A percentile compares a stretch with the other conserved stretches of the same genome.
Evolutionary conservation across 176 grass and related monocot species (phyloP).

Genomic region (Cenchrus fungigraminus): DNA sequence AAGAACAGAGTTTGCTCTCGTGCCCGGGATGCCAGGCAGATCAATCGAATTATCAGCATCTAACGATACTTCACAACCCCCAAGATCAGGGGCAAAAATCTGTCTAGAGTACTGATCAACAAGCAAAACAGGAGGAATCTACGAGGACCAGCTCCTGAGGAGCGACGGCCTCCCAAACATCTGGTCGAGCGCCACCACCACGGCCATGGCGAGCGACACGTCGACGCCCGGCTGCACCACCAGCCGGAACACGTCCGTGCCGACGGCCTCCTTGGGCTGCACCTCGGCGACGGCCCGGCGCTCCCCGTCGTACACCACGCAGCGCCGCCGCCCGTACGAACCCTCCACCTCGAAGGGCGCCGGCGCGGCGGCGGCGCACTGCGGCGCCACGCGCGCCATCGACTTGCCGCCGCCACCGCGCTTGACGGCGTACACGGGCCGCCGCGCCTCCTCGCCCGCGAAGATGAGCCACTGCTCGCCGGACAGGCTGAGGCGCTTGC

Average conservation of each 20-base stretch:
- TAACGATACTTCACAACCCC: conserved; percentile 29
- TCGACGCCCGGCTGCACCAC: conserved; percentile 61
- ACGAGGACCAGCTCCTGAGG: conserved; percentile 67
- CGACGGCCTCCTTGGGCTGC: conserved; percentile 72
- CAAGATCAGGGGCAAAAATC: conserved; percentile 45
- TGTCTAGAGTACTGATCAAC: conserved; percentile 7
- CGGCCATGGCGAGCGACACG: conserved; percentile 73
- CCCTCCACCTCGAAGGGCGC: conserved; percentile 66
- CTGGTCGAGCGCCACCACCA: conserved; percentile 84
- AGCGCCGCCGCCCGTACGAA: conserved; percentile 75
- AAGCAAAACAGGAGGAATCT: conserved; percentile 1
- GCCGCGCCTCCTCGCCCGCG: conserved; percentile 51
- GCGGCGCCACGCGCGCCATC: conserved; percentile 46
- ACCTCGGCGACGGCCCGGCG: conserved; percentile 65
- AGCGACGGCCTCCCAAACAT: conserved; percentile 66
- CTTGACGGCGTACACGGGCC: conserved; percentile 60
- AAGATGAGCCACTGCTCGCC: conserved; percentile 77
- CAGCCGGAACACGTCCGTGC: conserved; percentile 82
- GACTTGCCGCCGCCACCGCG: conserved; percentile 40
- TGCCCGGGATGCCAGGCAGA: conserved; percentile 1
- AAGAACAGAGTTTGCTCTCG: conserved; percentile 39
- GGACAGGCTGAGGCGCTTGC: conserved; percentile 75
- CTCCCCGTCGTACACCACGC: conserved; percentile 75
- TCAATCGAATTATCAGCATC: conserved; percentile 3
- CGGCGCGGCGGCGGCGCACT: not conserved